Evolutionary conservation across 441 rosid genomes (phyloP).

Genomic region (Pelargonium australe): DNA sequence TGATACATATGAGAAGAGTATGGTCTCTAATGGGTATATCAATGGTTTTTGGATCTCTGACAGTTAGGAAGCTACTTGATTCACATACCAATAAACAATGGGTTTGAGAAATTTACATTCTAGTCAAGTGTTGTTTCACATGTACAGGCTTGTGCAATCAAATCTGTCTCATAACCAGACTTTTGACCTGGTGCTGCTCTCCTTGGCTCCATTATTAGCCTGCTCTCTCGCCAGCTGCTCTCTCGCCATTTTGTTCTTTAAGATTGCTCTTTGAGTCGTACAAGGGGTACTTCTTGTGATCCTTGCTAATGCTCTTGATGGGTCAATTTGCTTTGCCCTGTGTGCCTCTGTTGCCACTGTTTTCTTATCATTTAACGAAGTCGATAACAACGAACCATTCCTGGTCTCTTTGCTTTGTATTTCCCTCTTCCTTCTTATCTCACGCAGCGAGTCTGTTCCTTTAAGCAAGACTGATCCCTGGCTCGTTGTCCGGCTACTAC

Average conservation of each 20-base stretch:
- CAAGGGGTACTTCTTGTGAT: slow-evolving; percentile 24
- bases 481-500: slow-evolving; percentile 18
- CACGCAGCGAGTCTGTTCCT: slow-evolving; percentile 33
- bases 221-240: slow-evolving; percentile 1
- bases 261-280: slow-evolving; percentile 15
- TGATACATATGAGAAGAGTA: too few relatives aligned
- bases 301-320: slow-evolving; percentile 31
- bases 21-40: too few relatives aligned
- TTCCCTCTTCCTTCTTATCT: slow-evolving; percentile 34
- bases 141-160: neutral
- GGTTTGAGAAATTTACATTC: too few relatives aligned
- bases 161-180: slow-evolving; percentile 21
- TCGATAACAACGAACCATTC: slow-evolving; percentile 24
- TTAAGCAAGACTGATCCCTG: slow-evolving; percentile 28
- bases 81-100: too few relatives aligned
- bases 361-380: slow-evolving; percentile 30
- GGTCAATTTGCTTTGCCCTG: slow-evolving; percentile 23
- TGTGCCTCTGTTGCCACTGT: slow-evolving; percentile 19
- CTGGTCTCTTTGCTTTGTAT: slow-evolving; percentile 29
- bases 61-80: too few relatives aligned
- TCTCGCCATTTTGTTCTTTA: slow-evolving; percentile 16
- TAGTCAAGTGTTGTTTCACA: too few relatives aligned
- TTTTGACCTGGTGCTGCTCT: slow-evolving; percentile 21
- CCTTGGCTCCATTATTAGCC: slow-evolving; percentile 10
- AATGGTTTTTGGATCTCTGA: too few relatives aligned